A percentile compares a stretch with the other conserved stretches of the same genome.
These are phyloP conservation scores for Colletotrichum liriopes DNA, from an alignment of 2,329 filamentous ascomycete species.

Conservation along the genomic window DNA sequence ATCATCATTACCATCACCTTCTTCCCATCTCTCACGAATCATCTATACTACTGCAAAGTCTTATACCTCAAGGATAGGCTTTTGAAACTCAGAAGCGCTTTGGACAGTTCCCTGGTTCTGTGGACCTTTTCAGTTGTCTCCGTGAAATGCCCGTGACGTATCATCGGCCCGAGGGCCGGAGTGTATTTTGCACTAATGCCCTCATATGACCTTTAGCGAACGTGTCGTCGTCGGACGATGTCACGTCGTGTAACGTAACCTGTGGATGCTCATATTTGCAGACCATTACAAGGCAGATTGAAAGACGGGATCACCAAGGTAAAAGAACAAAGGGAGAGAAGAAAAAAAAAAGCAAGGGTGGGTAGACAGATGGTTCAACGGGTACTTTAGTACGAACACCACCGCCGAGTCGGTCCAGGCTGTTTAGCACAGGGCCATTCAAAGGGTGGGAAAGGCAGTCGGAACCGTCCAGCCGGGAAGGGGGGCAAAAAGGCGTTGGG, in stretches of 20 bases:
- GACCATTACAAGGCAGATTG: background rate
- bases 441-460: background rate
- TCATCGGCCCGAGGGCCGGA: constrained; percentile 14
- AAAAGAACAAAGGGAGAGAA: too few species aligned
- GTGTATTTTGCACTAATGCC: constrained; percentile 6
- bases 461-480: background rate
- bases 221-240: constrained; percentile 19
- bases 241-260: constrained; percentile 30
- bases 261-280: constrained; percentile 1
- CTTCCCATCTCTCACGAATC: constrained; percentile 39
- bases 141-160: constrained; percentile 19
- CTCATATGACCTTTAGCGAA: constrained; percentile 19
- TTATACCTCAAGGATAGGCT: constrained; percentile 8
- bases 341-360: background rate
- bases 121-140: background rate
- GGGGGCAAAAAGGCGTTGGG: background rate
- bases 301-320: background rate
- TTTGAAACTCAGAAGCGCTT: constrained; percentile 20
- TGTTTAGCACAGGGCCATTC: background rate
- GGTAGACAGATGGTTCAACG: background rate
- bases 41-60: constrained; percentile 17
- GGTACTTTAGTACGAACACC: background rate
- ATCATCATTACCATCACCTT: constrained; percentile 33
- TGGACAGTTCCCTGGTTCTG: background rate
- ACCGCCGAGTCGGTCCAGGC: background rate